These are phyloP conservation scores for Ajuga reptans DNA, from an alignment of 305 asterid species.

Conservation along the genomic window DNA sequence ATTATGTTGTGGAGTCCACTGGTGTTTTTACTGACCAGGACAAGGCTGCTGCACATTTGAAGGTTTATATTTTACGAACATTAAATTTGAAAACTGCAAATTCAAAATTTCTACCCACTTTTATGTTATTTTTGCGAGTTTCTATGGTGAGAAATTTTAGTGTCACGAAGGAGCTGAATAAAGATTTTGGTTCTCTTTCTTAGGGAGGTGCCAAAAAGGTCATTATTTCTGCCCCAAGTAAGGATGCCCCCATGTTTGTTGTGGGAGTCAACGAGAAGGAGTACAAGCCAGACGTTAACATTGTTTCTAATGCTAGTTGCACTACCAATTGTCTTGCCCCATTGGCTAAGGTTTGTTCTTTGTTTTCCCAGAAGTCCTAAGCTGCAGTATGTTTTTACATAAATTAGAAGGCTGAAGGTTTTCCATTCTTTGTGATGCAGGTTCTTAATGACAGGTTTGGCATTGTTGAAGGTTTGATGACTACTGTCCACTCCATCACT, in stretches of 20 bases:
- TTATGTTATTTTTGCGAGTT: not conserved
- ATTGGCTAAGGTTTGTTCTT: constrained; percentile 52
- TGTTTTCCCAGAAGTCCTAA: not conserved
- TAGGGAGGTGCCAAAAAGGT: constrained; percentile 82
- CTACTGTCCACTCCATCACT: constrained; percentile 64
- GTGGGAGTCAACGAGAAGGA: constrained; percentile 70
- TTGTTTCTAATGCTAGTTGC: constrained; percentile 75
- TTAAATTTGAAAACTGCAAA: not conserved
- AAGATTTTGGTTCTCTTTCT: not conserved
- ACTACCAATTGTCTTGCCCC: constrained; percentile 82
- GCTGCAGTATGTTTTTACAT: not conserved
- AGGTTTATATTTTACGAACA: constrained; percentile 22
- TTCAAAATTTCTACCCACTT: not conserved
- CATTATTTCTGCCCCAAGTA: constrained; percentile 65
- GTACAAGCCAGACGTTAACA: constrained; percentile 46
- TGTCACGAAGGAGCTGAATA: not conserved
- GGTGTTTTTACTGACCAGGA: constrained; percentile 41
- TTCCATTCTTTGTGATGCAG: constrained; percentile 23
- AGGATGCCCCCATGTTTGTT: constrained; percentile 70
- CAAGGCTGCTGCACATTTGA: constrained; percentile 42
- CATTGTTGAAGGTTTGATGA: constrained; percentile 64
- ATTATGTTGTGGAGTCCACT: constrained; percentile 41
- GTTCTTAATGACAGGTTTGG: constrained; percentile 58
- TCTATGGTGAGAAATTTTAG: not conserved
- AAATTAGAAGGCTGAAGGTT: not conserved